A percentile compares a stretch with the other conserved stretches of the same genome.
Evolutionary conservation across 1,284 basidiomycete species (phyloP).

Genomic region (Tremellales sp.): DNA sequence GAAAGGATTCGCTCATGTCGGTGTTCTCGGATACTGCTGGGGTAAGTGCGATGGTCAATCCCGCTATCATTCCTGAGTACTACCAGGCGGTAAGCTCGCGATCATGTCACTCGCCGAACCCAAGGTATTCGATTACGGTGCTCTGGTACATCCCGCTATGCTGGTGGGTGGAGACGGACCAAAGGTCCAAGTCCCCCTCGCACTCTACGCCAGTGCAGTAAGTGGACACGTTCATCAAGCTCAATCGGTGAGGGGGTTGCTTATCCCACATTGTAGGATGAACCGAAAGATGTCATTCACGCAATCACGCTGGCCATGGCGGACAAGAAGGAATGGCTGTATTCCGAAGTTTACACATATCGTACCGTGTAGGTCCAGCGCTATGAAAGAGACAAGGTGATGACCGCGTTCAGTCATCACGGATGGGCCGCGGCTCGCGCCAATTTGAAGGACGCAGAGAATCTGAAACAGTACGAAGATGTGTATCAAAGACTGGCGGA

Average conservation of each 20-base stretch:
- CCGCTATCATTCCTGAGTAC: not conserved
- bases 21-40: conserved; percentile 43
- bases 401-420: conserved; percentile 54
- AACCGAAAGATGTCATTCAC: conserved; percentile 34
- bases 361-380: conserved; percentile 35
- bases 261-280: conserved; percentile 20
- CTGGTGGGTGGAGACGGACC: conserved; percentile 37
- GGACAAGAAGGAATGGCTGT: conserved; percentile 21
- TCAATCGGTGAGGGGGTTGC: not conserved
- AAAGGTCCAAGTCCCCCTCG: conserved; percentile 33
- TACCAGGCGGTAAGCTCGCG: conserved; percentile 38
- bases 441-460: conserved; percentile 60
- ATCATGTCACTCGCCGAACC: conserved; percentile 25
- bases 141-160: conserved; percentile 42
- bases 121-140: conserved; percentile 29
- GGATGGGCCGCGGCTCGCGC: conserved; percentile 70
- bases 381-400: not conserved
- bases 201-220: conserved; percentile 34
- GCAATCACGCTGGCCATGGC: conserved; percentile 24
- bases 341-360: conserved; percentile 34
- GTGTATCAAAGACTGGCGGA: conserved; percentile 57
- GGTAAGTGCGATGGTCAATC: conserved; percentile 19
- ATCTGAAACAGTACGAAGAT: conserved; percentile 64
- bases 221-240: not conserved
- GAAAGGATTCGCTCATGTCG: conserved; percentile 26